Evolutionary conservation across 179 eudicot species (phyloP), one percentile per base, ranked within the genome.

Genomic region (Camellia oleifera): DNA sequence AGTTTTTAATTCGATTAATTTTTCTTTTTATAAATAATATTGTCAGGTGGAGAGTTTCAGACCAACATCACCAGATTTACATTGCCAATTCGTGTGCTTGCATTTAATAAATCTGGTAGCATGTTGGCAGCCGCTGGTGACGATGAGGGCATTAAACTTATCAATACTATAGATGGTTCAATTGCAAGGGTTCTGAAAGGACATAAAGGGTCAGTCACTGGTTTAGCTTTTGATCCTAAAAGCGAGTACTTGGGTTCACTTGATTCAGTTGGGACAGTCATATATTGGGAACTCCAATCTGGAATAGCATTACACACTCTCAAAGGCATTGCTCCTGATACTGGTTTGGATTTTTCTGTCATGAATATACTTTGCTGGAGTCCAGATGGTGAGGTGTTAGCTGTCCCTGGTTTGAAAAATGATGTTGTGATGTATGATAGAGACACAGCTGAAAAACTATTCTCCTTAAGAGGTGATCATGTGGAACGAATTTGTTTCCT

Each of bases 91-190:
- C 99, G 97, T n/a, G 84, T 89, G 44, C 90, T 94, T 82, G 87
- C 93, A 74, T 96, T 96, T 70, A 96, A 94, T 84, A 94, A 89
- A 84, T 87, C 97, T 40, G 99, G 99, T 65, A 89, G 94, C 83
- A 85, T 96, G 92, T 85, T 96, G 87, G 99, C 99, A 70, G 98
- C 98, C 75, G 97, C 93, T 74, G 98, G 99, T 76, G 99, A 96
- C 79, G 99, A 92, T 54, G 99, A 96, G 81, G 99, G 99, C 81
- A 96, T 96, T 79, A 96, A 96, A 80, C 94, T 96, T 76, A 90
- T 96, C 78, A 94, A 94, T 73, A 96, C 99, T 4, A 81, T 96
- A 77, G 99, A 96, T 84, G 99, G 97, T 79, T 87, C 99, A 32
- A 91, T 96, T 71, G 94, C 99, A n/a, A 85, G 99, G 79, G 89